Evolutionary conservation across 768 basidiomycete genomes (phyloP), one percentile per base, ranked within the genome.

Genomic region (Stropharia rugosoannulata): DNA sequence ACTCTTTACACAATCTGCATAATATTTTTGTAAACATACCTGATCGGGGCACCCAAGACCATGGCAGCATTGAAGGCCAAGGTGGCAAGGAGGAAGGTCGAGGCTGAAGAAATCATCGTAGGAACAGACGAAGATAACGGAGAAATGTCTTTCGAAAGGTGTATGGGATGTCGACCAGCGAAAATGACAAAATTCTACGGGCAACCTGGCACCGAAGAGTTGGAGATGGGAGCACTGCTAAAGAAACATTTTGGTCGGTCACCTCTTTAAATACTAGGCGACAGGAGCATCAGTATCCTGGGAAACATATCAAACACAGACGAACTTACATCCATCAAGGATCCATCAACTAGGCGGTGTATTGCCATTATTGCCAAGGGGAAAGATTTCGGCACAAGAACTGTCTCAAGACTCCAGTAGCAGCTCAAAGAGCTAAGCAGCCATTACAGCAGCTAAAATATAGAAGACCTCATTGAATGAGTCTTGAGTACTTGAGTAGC

Each of bases 191-290:
- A 44, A 73, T 71, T 74, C 72, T 75, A 59, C 69, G 70, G 73
- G 76, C 74, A 74, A 76, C 75, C 75, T 72, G 70, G 74, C 70
- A 68, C 75, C 74, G 66, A 72, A 73, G 73, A 72, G 70, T 65
- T 64, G 62, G 65, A 60, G 64, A 68, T 70, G 68, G 66, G 76
- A 76, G 76, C 75, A 75, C 76, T 74, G 76, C 76, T 76, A 60
- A 68, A 61, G 74, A 72, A 64, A 65, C 59, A 55, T 48, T 11
- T 47, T 59, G 56, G 62, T 51, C 43, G 52, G 43, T 41, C 63
- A 37, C 73, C 75, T 68, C 75, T 76, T 75, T 75, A 52, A 18
- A 50, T 40, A 45, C 42, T 35, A 9, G 41, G 11, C 22, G 22
- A 32, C 15, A 43, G 55, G 53, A 51, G 51, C 45, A 59, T 54